Evolutionary conservation across 306 rosid genomes (phyloP), one percentile per base, ranked within the genome.

Genomic region (Fragaria vesca): DNA sequence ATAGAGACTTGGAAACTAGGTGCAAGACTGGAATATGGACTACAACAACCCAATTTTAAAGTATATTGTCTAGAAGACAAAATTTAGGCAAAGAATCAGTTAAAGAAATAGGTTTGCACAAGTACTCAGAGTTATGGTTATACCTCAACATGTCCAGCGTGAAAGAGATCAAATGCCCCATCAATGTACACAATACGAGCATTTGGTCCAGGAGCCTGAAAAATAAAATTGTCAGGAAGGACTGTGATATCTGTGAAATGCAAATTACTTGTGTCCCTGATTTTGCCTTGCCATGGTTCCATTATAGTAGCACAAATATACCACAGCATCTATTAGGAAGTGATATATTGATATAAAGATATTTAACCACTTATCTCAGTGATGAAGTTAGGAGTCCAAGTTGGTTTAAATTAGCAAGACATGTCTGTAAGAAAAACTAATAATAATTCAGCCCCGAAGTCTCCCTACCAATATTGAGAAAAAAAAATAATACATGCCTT

Each of bases 141-240:
- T 85, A 88, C 99, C 99, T 93, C 91, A 78, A 96, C 97, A 75
- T 96, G 99, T 72, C 99, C 99, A 0, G 99, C 99, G 74, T 96
- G 99, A 83, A 96, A 96, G 77, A 96, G 96, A 89, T 96, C 99
- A 90, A 93, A 96, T 74, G 98, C 99, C 79, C 99, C 99, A 81
- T 93, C 99, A 84, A 96, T 91, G 89, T 93, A 96, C 75, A 96
- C 93, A 81, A 96, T 81, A 71, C 83, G 88, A 84, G 99, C 97
- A 91, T 91, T 93, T 18, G 97, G 99, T 78, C 93, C 93, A 81
- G 99, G 99, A 40, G 91, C 98, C 99, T 96, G 66, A 69, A 72
- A 83, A 63, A 78, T 54, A 85, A 63, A 66, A 72, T 40, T 75
- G 58, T 78, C 24, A 66, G 68, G 34, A 66, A 38, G 47, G 77